Evolutionary conservation across 352 stramenopile species (phyloP), one percentile per base, ranked within the genome.

Genomic region (Globisporangium nunn): DNA sequence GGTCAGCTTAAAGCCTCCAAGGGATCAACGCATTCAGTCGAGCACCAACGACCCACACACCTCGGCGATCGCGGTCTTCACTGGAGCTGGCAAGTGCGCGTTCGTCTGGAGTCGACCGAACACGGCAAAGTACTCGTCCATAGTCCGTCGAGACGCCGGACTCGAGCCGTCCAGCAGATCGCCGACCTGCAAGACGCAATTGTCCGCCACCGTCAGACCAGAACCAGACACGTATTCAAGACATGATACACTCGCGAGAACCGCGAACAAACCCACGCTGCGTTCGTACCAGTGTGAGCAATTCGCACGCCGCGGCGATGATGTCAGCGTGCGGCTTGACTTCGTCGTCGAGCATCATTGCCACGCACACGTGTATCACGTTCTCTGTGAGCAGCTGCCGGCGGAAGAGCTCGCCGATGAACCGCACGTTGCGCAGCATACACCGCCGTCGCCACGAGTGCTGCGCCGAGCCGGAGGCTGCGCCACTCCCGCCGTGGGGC

Each of bases 341-440:
- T 54, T 92, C 80, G 40, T 88, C 67, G 23, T 92, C 82, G 18
- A 92, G 75, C 80, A 91, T 91, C 79, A 92, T 89, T 17, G 80
- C 79, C 39, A 92, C 71, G 49, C 78, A 89, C 37, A 92, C 82
- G 58, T 92, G 82, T 78, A 92, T 91, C 51, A 90, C 77, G 50
- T 92, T 92, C 52, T 92, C 82, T 6, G 80, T 90, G 35, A 92
- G 69, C 44, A 92, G 50, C 58, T 92, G 80, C 8, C 82, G 70
- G 33, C 82, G 80, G 58, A 92, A 92, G 28, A 92, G 70, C 49
- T 89, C 80, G n/a, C 80, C 80, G 1, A 91, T 71, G 33, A 91
- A 69, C 30, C 68, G 70, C 30, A 91, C 78, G 56, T 92, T 90
- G 40, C 72, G 68, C 48, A 92, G 66, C 78, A 92, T 90, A 52